Evolutionary conservation across 495 filamentous ascomycete genomes (phyloP), one percentile per base, ranked within the genome.

Genomic region (Thermochaetoides thermophila): DNA sequence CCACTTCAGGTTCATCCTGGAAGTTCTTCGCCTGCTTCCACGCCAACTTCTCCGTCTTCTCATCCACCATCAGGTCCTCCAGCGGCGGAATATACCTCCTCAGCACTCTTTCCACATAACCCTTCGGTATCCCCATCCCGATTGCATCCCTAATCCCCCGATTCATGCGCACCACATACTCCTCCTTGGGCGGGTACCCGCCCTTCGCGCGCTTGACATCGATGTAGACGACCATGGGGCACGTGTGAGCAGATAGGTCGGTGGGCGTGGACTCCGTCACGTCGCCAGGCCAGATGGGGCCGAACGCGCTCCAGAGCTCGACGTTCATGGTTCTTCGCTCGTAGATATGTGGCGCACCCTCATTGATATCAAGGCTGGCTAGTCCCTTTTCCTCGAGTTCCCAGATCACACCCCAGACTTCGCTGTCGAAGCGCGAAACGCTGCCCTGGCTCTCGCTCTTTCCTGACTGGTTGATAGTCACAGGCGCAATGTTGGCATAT

Each of bases 381-480:
- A 59, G 54, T 40, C 63, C 60, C 3, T 29, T 12, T 0, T 42
- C 32, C 16, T 46, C 43, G 5, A 65, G 37, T 14, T 36, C 42
- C 29, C 61, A 65, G 3, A 63, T 28, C 2, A 63, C 26, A 14
- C 61, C 61, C 42, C 59, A 64, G 16, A 64, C 57, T 15, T 51
- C 43, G 17, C 44, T 42, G n/a, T 7, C 35, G 2, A 32, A 32
- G 16, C 28, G 16, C 13, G 15, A 32, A 3, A 29, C 37, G n/a
- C 26, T 13, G 22, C 12, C n/a, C 13, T 26, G 10, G 8, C 15
- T 13, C 6, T 15, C 10, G 9, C 7, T 16, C 2, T 11, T 14
- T 2, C 20, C 11, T 5, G 11, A n/a, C n/a, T n/a, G 5, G 22
- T 18, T 31, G 19, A 10, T 27, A 6, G 14, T n/a, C 1, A 13